Base-by-base conservation (phyloP, 1,139 yeast species). In the Nadsonia commutata region DNA sequence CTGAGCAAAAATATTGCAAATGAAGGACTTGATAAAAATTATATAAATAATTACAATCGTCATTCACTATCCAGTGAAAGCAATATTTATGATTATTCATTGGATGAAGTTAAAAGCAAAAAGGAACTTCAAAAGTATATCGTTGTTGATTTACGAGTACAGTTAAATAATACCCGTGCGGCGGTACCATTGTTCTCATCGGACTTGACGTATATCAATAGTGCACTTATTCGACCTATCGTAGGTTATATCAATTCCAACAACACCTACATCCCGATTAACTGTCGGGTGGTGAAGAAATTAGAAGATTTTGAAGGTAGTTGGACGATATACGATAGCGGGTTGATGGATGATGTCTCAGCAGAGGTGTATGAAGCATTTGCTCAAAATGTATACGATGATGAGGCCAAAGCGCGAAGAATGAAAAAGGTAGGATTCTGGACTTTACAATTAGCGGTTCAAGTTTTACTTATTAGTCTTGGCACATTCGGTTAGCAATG, bases 251-350 rank as follows among this genome's bases (percentile, higher is more conserved):
- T 90, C 57, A 90, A 90, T 60, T 80, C 94, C 31, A 74, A 82
- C 49, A 81, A 83, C 55, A 85, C 97, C 0, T 82, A 80, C 53
- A 88, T 90, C 49, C 96, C 95, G 41, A 78, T 90, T 48, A 72
- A 78, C 50, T 85, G 95, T 56, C 74, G 88, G 4, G 76, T 90
- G n/a, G 80, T 81, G 40, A 90, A 90, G 58, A 72, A 76, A 43
- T 64, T 85, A 22, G 67, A 68, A 33, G 97, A 90, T 56, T 90
- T 90, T 57, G 86, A 83, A 54, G 98, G 98, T 0, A 76, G 95
- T 3, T 90, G 98, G 98, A 90, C 98, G 1, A 71, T 86, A 4
- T 90, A 86, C 60, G 98, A 90, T 58, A 81, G 94, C 31, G 68
- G 81, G 45, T 67, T 90, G 48, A 85, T 90, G 95, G 94, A 83